Evolutionary conservation across 2,329 filamentous ascomycete species (phyloP), one percentile per base, ranked within the genome.

Genomic region (Aspergillus pseudotamarii): DNA sequence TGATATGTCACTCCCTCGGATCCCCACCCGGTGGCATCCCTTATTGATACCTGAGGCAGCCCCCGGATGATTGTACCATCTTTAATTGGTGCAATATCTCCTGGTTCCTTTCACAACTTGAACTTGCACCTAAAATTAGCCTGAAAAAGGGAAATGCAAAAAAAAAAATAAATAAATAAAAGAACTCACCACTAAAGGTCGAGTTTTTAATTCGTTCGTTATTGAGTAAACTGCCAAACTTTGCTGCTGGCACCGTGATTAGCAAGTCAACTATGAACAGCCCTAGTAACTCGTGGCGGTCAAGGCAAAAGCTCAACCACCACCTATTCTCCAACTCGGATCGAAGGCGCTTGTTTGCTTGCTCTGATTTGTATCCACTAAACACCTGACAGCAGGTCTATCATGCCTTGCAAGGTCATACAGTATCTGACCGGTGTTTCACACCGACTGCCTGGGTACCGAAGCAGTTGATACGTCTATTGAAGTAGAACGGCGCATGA

Each of bases 11-110:
- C 32, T 38, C 26, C 36, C 43, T 38, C 51, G 55, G 51, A 55
- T 57, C 59, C 38, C 26, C 53, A 30, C 46, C 28, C 51, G 16
- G 16, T 21, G 26, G 16, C 38, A 55, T 54, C 36, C 56, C 21
- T 55, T n/a, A 41, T 41, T 43, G 30, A 50, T 34, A 41, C 46
- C 54, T 57, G 48, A 62, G 56, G 46, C 56, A 50, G 34, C 28
- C 38, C 6, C 21, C 30, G 45, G 19, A 34, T 51, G 48, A 51
- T 32, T 51, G 28, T 32, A 19, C 28, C 1, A 30, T n/a, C 45
- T 32, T 30, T 59, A 46, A 64, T 62, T 59, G 63, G 60, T 53
- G 57, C 50, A 58, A 53, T 21, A 62, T 60, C 53, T 59, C 32
- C 45, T 54, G 34, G 51, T 28, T 45, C 41, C 41, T 34, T 28